Base-by-base conservation (phyloP, 1,284 basidiomycete genomes). In the Ustilago shanxiensis region DNA sequence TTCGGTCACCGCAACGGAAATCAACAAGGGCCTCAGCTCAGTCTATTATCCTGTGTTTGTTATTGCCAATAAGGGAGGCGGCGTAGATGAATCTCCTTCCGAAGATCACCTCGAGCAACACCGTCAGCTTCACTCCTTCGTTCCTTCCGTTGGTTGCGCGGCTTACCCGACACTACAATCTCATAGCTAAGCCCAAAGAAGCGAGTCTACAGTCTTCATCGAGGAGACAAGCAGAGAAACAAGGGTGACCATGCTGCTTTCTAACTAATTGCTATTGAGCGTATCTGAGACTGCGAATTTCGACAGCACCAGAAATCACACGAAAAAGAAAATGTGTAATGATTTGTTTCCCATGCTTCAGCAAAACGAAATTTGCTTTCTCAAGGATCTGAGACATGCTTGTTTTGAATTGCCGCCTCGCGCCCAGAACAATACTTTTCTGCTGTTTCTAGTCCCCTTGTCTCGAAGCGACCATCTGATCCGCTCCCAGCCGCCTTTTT, bases 371-470 rank as follows among this genome's bases (percentile, higher is more conserved):
- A 41, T 41, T 41, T 47, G 24, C 26, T 26, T 26, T 26, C 26
- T n/a, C 31, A 26, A n/a, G 16, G 20, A 49, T 31, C 29, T 33
- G 29, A 52, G 50, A 52, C n/a, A n/a, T 52, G 22, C 39, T 41
- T 18, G 24, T 26, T 41, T 20, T 37, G 20, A 29, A 24, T 56
- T 31, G 54, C 54, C 54, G 54, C 54, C 39, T 33, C 22, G 54
- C 37, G 54, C 39, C 54, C 35, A 44, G 37, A 41, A 54, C n/a
- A n/a, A n/a, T n/a, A n/a, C 24, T 55, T 29, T 37, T 14, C 3
- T 37, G 11, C 31, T 7, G 18, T 49, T 26, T 28, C 47, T 18
- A 7, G 6, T 49, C 47, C 18, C 11, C 16, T 24, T 49, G 10
- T 14, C 24, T 26, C 24, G 7, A 13, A 16, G 29, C 14, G 28